Conservation (phyloP, 495 filamentous ascomycete genomes). For the Poronia punctata region DNA sequence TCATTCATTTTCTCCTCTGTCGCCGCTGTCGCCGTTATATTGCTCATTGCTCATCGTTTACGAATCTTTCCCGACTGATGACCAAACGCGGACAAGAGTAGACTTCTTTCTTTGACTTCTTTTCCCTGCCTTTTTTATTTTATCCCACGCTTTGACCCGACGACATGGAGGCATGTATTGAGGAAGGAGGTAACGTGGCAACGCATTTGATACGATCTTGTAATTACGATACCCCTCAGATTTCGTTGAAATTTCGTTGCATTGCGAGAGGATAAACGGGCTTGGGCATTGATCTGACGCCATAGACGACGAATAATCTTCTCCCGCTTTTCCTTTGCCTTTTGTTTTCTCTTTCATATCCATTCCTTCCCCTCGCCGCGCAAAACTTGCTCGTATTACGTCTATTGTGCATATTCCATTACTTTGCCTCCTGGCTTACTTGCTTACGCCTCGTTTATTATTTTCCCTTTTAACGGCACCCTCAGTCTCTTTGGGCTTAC, state of each 20-base stretch:
- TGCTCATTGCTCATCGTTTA: too few species aligned
- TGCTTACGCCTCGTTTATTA: too few species aligned
- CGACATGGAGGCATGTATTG: constrained; percentile 6
- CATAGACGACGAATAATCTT: constrained; percentile 7
- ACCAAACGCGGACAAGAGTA: too few species aligned
- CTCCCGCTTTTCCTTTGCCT: not conserved
- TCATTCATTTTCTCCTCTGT: constrained; percentile 1
- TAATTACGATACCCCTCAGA: constrained; percentile 14
- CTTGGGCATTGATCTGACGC: constrained; percentile 5
- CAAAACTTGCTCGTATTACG: too few species aligned
- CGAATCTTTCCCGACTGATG: too few species aligned
- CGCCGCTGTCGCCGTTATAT: too few species aligned
- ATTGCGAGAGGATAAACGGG: constrained; percentile 5
- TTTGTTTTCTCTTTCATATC: not conserved
- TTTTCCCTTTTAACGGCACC: too few species aligned
- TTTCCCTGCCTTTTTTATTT: too few species aligned
- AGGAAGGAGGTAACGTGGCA: not conserved
- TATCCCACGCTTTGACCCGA: constrained; percentile 2
- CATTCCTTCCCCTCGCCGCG: not conserved
- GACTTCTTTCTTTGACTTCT: too few species aligned
- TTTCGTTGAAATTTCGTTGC: too few species aligned
- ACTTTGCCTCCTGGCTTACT: not conserved
- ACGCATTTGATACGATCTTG: constrained; percentile 13
- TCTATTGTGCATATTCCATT: not conserved
- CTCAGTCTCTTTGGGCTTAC: too few species aligned